These are phyloP conservation scores for Exutisphaerella laricina DNA, from an alignment of 2,329 filamentous ascomycete species.

Conservation along the genomic window DNA sequence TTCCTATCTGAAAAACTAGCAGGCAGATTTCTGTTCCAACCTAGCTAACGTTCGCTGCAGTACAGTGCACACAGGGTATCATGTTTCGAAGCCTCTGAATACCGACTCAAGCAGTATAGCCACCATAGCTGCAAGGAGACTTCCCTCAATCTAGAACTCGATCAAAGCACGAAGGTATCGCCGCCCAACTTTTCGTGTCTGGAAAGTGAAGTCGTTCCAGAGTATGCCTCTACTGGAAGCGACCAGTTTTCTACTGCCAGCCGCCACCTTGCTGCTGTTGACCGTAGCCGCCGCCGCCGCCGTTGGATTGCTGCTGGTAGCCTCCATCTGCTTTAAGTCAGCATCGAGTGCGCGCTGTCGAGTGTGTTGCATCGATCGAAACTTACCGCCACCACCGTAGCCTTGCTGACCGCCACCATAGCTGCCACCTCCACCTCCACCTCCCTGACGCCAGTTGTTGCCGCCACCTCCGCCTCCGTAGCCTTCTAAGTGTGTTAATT, in stretches of 20 bases:
- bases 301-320: conserved; percentile 26
- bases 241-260: conserved; percentile 17
- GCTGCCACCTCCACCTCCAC: conserved; percentile 16
- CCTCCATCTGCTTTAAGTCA: conserved; percentile 21
- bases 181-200: conserved; percentile 13
- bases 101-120: neutral
- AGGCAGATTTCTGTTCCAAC: too few species aligned
- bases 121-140: conserved; percentile 6
- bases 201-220: conserved; percentile 6
- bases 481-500: too few species aligned
- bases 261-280: conserved; percentile 26
- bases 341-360: conserved; percentile 2
- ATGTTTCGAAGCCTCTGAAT: conserved; percentile 1
- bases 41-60: too few species aligned
- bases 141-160: conserved; percentile 13
- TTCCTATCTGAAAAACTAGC: conserved; percentile 1
- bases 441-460: conserved; percentile 27
- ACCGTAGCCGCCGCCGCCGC: conserved; percentile 23
- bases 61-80: conserved; percentile 5
- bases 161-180: conserved; percentile 13
- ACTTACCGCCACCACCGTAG: conserved; percentile 20
- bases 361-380: neutral
- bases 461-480: conserved; percentile 28
- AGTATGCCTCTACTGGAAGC: conserved; percentile 3
- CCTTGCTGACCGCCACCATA: conserved; percentile 15